These are phyloP conservation scores for Pisolithus tinctorius DNA, from an alignment of 768 basidiomycete species.

Conservation along the genomic window DNA sequence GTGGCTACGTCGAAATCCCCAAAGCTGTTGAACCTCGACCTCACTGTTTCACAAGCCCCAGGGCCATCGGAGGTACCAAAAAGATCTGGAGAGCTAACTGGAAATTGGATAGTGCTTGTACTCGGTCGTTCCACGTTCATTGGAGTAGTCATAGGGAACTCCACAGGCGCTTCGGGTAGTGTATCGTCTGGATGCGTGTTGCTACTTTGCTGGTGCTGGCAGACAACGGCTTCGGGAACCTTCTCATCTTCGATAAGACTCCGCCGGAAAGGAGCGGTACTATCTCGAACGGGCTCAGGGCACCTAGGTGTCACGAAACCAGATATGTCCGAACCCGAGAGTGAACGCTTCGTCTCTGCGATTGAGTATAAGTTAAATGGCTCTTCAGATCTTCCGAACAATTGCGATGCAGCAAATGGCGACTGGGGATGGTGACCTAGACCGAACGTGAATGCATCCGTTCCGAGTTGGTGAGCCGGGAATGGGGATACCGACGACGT, in stretches of 20 bases:
- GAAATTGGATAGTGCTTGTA: constrained; percentile 76
- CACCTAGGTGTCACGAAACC: constrained; percentile 43
- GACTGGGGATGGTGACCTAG: constrained; percentile 64
- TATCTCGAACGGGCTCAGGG: constrained; percentile 46
- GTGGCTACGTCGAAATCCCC: constrained; percentile 67
- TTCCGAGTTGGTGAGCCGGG: constrained; percentile 70
- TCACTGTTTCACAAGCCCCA: constrained; percentile 37
- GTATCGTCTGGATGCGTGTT: constrained; percentile 27
- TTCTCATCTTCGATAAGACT: constrained; percentile 74
- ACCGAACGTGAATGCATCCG: constrained; percentile 32
- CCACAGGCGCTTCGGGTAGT: constrained; percentile 46
- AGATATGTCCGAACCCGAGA: constrained; percentile 49
- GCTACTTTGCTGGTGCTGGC: constrained; percentile 24
- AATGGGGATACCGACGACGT: constrained; percentile 68
- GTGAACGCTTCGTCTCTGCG: constrained; percentile 59
- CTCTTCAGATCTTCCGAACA: constrained; percentile 74
- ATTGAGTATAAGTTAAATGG: constrained; percentile 80
- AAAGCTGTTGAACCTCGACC: constrained; percentile 65
- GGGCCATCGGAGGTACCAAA: constrained; percentile 48
- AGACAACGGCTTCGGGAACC: constrained; percentile 40
- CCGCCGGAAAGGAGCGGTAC: constrained; percentile 69
- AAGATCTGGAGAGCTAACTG: constrained; percentile 70
- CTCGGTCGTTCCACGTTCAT: constrained; percentile 40
- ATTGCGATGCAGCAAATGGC: constrained; percentile 80
- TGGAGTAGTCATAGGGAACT: constrained; percentile 52